A percentile compares a stretch with the other conserved stretches of the same genome.
phyloP scores from a whole-genome alignment of 1,284 basidiomycete species.

The Schizopora paradoxa region DNA sequence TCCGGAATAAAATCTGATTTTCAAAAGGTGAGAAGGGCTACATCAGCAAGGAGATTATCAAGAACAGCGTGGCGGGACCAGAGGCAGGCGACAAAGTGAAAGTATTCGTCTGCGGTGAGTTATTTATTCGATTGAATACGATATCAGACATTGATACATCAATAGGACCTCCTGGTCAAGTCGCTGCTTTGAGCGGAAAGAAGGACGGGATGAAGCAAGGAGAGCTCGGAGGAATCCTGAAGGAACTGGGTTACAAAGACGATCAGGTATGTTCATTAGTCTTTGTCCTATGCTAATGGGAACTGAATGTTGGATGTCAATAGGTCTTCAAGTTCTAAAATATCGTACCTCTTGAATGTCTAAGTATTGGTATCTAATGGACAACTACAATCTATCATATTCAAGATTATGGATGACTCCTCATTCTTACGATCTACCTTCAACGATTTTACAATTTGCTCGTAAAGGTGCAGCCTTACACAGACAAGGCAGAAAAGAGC shows the following conservation, averaged over 20 bases:
- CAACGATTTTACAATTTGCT: no score
- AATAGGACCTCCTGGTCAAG: slow-evolving; percentile 80
- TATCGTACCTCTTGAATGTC: no score
- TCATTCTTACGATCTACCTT: no score
- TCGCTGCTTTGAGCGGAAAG: slow-evolving; percentile 72
- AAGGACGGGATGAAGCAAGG: slow-evolving; percentile 83
- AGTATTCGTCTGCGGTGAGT: slow-evolving; percentile 81
- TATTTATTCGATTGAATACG: background rate
- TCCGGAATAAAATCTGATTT: slow-evolving; percentile 4
- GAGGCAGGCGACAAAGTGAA: slow-evolving; percentile 76
- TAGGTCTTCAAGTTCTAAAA: slow-evolving; percentile 62
- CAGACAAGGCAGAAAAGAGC: no score
- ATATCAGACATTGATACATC: background rate
- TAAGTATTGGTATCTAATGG: no score
- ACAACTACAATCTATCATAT: no score
- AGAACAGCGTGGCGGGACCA: slow-evolving; percentile 68
- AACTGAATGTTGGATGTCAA: background rate
- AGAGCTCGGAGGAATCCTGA: slow-evolving; percentile 74
- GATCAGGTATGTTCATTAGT: slow-evolving; percentile 57
- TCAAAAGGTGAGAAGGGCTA: slow-evolving; percentile 61
- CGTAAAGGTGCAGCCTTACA: no score
- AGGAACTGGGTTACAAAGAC: slow-evolving; percentile 80
- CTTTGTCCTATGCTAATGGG: background rate
- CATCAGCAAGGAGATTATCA: slow-evolving; percentile 67
- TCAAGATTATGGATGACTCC: no score